Conservation (phyloP, 192 early-diverging fungal species). For the Funneliformis geosporum region DNA sequence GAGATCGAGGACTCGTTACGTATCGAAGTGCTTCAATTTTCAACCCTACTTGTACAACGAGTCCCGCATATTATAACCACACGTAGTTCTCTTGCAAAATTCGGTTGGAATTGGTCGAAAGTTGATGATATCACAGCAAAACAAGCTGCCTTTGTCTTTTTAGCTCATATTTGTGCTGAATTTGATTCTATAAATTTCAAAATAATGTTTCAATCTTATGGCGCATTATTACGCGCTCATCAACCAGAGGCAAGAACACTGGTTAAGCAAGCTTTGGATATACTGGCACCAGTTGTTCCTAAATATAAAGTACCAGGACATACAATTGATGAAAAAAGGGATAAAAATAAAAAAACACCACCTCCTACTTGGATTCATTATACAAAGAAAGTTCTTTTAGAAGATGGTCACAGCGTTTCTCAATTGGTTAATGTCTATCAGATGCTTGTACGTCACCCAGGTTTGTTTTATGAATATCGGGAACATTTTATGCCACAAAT, state of each 20-base stretch:
- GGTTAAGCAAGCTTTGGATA: constrained; percentile 93
- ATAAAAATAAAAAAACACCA: constrained; percentile 24
- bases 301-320: constrained; percentile 33
- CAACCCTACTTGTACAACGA: constrained; percentile 82
- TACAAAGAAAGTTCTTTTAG: constrained; percentile 85
- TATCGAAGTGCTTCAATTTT: constrained; percentile 92
- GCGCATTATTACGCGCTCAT: constrained; percentile 83
- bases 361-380: constrained; percentile 83
- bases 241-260: constrained; percentile 84
- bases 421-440: constrained; percentile 93
- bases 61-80: constrained; percentile 64
- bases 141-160: constrained; percentile 91
- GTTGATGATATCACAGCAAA: constrained; percentile 93
- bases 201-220: constrained; percentile 56
- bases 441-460: constrained; percentile 83
- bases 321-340: background rate
- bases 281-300: constrained; percentile 89
- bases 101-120: constrained; percentile 86
- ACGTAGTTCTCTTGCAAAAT: constrained; percentile 38
- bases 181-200: constrained; percentile 86
- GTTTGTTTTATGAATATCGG: constrained; percentile 86
- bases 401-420: constrained; percentile 89
- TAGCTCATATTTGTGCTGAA: constrained; percentile 89
- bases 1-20: constrained; percentile 66
- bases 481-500: constrained; percentile 91